Base-by-base conservation (phyloP, 805 yeast species). In the Metschnikowia orientalis region DNA sequence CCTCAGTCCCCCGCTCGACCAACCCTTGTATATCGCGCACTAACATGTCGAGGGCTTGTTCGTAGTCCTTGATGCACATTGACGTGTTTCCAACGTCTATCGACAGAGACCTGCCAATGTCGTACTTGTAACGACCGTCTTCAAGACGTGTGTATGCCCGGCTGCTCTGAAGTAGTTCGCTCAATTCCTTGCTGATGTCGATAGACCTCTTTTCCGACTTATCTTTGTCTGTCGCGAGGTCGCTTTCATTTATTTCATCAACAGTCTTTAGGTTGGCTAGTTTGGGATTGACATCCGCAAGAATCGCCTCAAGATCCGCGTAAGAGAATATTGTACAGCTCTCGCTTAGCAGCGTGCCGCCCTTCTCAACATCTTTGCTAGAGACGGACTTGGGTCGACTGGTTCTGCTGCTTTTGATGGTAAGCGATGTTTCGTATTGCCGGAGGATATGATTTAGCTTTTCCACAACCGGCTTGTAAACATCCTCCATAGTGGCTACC, bases 391-490 rank as follows among this genome's bases (percentile, higher is more conserved):
- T 14, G 10, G 14, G 10, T 6, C 28, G 28, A 6, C 15, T 22
- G 13, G 37, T 14, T 19, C 23, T 12, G 10, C 30, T 26, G 13
- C 19, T 27, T 12, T 28, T 35, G 9, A 39, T 42, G 14, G 38
- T 30, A 2, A 58, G 30, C 7, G 45, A 45, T 6, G 22, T 33
- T 5, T 49, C 50, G 38, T 57, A 61, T 16, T 45, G 46, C 13
- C 33, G 37, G 3, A 51, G 48, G 28, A 63, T 41, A 6, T 22
- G 13, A n/a, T 45, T 45, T 56, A 64, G 60, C 29, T 62, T 49
- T 17, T 59, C 61, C 15, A 66, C 43, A 8, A 61, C 38, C 2
- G 71, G 72, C 30, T 59, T 51, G 34, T 63, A 61, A 6, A 51
- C 49, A 8, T 49, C 47, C 23, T 43, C 48, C 22, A 63, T 48